phyloP scores from a whole-genome alignment of 1,284 basidiomycete species.

The Melampsora larici-populina region DNA sequence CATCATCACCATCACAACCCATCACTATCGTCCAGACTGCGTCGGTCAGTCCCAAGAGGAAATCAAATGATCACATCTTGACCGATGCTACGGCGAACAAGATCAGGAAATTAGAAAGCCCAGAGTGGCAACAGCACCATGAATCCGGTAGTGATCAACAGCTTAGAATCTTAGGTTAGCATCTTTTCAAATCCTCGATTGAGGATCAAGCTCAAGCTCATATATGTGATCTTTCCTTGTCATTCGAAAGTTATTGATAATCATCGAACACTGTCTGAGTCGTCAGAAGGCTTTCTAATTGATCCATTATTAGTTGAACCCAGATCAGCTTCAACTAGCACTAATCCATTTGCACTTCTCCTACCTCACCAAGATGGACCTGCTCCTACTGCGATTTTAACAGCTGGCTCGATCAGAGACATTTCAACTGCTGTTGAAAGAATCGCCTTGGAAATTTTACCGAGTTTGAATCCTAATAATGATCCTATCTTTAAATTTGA shows the following conservation, averaged over 20 bases:
- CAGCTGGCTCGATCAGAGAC: constrained; percentile 31
- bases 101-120: not conserved
- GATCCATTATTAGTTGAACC: not conserved
- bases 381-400: constrained; percentile 12
- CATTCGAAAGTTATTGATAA: too few relatives aligned
- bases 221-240: too few relatives aligned
- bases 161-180: constrained; percentile 10
- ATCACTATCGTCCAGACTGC: not conserved
- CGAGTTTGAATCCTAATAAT: constrained; percentile 10
- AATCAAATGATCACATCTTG: not conserved
- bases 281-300: not conserved
- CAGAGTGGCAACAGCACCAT: not conserved
- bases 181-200: not conserved
- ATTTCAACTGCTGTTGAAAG: constrained; percentile 22
- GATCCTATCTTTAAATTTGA: constrained; percentile 33
- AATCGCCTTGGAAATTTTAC: constrained; percentile 16
- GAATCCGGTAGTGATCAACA: not conserved
- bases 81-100: not conserved
- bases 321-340: too few relatives aligned
- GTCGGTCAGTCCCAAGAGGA: not conserved
- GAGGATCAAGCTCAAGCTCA: not conserved
- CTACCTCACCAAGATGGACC: not conserved
- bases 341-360: not conserved
- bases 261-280: too few relatives aligned
- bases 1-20: not conserved